Evolutionary conservation across 2,329 filamentous ascomycete genomes (phyloP).

Genomic region (Hypoxylon sp.): DNA sequence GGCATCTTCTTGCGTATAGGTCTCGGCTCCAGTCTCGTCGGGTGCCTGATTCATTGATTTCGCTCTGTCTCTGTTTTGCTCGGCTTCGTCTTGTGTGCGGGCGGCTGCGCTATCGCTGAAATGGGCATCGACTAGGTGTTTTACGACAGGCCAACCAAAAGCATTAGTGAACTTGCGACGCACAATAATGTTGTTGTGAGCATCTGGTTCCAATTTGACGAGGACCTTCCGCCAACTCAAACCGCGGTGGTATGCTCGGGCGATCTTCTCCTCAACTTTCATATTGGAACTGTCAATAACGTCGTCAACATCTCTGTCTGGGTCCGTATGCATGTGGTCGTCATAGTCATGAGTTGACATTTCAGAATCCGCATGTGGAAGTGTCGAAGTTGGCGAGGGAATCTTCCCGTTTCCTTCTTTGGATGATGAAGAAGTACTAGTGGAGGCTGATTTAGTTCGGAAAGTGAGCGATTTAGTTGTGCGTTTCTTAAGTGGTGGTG

Average conservation of each 20-base stretch:
- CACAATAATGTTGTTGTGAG: conserved; percentile 98
- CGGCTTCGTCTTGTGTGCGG: conserved; percentile 76
- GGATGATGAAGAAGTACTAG: conserved; percentile 46
- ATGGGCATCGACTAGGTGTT: conserved; percentile 94
- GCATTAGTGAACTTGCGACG: conserved; percentile 97
- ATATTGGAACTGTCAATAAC: conserved; percentile 76
- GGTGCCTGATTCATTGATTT: conserved; percentile 70
- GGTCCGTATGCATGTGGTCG: conserved; percentile 64
- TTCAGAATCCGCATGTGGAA: conserved; percentile 61
- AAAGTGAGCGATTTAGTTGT: conserved; percentile 56
- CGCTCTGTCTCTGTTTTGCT: conserved; percentile 78
- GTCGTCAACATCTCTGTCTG: conserved; percentile 62
- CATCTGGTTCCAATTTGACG: conserved; percentile 94
- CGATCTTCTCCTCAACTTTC: conserved; percentile 98
- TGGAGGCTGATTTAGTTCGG: conserved; percentile 53
- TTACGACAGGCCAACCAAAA: conserved; percentile 96
- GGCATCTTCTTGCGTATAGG: conserved; percentile 58
- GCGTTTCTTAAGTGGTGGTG: conserved; percentile 76
- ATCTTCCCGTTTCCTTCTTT: conserved; percentile 52
- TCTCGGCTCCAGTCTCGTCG: conserved; percentile 76
- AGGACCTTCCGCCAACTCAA: conserved; percentile 97
- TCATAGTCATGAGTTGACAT: conserved; percentile 67
- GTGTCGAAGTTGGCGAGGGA: conserved; percentile 54
- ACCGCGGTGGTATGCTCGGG: conserved; percentile 91
- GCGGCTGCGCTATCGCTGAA: conserved; percentile 83